Base-by-base conservation (phyloP, 1,139 yeast species). In the Tardiomyces digboiensis region DNA sequence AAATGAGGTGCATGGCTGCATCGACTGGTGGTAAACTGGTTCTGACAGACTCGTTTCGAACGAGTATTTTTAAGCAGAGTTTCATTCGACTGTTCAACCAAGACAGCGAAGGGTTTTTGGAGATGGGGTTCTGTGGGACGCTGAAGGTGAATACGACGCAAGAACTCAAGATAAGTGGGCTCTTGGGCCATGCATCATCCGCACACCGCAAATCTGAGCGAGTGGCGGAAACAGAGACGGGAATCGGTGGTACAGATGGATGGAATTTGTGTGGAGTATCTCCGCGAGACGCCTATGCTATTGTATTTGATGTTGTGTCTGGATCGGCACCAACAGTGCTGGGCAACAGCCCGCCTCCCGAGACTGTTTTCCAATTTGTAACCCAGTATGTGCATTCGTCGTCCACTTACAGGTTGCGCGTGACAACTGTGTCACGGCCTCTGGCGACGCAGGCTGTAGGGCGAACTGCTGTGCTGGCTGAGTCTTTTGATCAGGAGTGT, bases 51-150 rank as follows among this genome's bases (percentile, higher is more conserved):
- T 91, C 97, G 7, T 89, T 89, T 67, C 85, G 95, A 39, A 88
- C 97, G 5, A 81, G 96, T 5, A 88, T 89, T 55, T 89, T 89
- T 72, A 87, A 87, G 64, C 95, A 88, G 66, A 83, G 95, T 12
- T 86, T 84, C 64, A 74, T 85, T 55, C 80, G 95, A 61, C 71
- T 87, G 56, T 87, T 86, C 66, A 73, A 77, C 56, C 86, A 83
- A 64, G 97, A 91, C 62, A 82, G 76, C 42, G 91, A 83, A 46
- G 96, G 95, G 41, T 83, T 75, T 76, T 77, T 67, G 81, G 58
- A 61, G 41, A 62, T 86, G 88, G 83, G 37, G 19, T n/a, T n/a
- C 13, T 33, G 37, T n/a, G 82, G 61, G 96, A 89, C 62, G 79
- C 74, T 36, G 89, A 88, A 86, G 57, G 84, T 89, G 42, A 81